Percentiles rank a stretch among this genome's conserved stretches.
These are phyloP conservation scores for Salix dunnii DNA, from an alignment of 345 rosid species.

Conservation along the genomic window DNA sequence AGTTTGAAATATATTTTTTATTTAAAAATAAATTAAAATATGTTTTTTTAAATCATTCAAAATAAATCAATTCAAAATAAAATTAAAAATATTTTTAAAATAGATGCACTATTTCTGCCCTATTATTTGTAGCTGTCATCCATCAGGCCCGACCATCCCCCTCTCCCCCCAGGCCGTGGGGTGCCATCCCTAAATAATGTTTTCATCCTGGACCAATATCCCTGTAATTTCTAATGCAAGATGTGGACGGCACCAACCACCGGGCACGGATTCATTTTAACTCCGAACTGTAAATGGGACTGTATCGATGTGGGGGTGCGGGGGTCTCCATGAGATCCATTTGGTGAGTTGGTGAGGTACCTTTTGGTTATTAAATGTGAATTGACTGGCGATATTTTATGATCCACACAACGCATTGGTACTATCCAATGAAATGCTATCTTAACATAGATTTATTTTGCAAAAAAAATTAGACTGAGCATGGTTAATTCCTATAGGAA, in stretches of 20 bases:
- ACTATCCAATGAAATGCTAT: no score
- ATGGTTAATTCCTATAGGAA: no score
- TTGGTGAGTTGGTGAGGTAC: not conserved
- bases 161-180: constrained; percentile 15
- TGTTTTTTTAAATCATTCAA: no score
- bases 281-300: no score
- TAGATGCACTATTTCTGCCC: constrained; percentile 18
- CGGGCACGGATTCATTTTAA: not conserved
- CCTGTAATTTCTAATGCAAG: not conserved
- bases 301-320: not conserved
- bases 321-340: not conserved
- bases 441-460: no score
- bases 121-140: constrained; percentile 28
- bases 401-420: not conserved
- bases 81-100: no score
- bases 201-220: constrained; percentile 25
- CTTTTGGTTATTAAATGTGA: not conserved
- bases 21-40: no score
- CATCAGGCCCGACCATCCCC: constrained; percentile 18
- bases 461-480: no score
- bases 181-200: constrained; percentile 15
- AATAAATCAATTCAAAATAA: no score
- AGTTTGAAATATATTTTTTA: no score
- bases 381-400: constrained; percentile 1
- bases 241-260: not conserved